Conservation (phyloP, 1,284 basidiomycete genomes). For the Amylostereum chailletii region DNA sequence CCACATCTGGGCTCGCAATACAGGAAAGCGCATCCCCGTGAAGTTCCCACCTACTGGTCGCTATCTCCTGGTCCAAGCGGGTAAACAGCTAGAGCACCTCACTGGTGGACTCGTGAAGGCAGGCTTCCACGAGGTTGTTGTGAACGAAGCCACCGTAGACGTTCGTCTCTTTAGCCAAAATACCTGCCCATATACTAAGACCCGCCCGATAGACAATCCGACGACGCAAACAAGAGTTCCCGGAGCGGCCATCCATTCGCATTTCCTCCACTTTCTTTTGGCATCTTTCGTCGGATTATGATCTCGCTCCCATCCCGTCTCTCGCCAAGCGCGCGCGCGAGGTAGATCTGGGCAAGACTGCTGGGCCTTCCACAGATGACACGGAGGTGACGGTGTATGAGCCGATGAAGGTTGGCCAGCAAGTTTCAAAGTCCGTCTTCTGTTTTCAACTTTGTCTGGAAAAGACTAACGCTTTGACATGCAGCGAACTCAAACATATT, state of each 20-base stretch:
- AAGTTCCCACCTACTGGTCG: slow-evolving; percentile 67
- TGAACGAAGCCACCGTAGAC: slow-evolving; percentile 69
- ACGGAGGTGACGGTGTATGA: slow-evolving; percentile 47
- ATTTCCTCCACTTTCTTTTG: slow-evolving; percentile 95
- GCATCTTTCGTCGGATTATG: slow-evolving; percentile 82
- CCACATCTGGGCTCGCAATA: slow-evolving; percentile 88
- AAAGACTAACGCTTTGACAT: slow-evolving; percentile 3
- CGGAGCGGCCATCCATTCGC: slow-evolving; percentile 77
- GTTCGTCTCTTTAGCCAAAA: slow-evolving; percentile 27
- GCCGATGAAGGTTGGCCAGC: slow-evolving; percentile 78
- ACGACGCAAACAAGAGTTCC: slow-evolving; percentile 44
- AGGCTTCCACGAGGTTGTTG: slow-evolving; percentile 89
- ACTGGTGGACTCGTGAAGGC: slow-evolving; percentile 84
- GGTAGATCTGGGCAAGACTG: slow-evolving; percentile 28
- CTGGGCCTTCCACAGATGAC: slow-evolving; percentile 26
- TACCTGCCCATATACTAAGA: background rate
- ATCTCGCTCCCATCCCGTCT: slow-evolving; percentile 54
- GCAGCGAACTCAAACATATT: slow-evolving; percentile 76
- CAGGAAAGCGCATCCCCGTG: slow-evolving; percentile 80
- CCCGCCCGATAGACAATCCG: slow-evolving; percentile 51
- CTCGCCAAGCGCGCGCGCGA: slow-evolving; percentile 38
- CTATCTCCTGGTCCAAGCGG: slow-evolving; percentile 78
- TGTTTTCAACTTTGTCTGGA: background rate
- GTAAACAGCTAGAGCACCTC: slow-evolving; percentile 87
- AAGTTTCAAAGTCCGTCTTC: slow-evolving; percentile 67